A percentile compares a stretch with the other conserved stretches of the same genome.
phyloP scores from a whole-genome alignment of 2,329 filamentous ascomycete species.

The Colletotrichum truncatum region DNA sequence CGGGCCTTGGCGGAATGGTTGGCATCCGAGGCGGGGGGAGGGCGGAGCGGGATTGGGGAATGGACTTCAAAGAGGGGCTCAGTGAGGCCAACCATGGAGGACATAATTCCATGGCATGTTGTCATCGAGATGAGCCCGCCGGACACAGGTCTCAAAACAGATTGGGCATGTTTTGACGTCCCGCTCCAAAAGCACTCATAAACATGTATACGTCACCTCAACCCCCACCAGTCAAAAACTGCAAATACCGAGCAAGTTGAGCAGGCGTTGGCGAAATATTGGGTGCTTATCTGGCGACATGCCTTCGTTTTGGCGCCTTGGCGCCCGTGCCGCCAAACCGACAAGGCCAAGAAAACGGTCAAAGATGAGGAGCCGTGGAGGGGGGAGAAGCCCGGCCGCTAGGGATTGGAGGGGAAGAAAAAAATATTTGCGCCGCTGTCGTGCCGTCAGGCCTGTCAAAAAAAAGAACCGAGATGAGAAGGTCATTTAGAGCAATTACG shows the following conservation, averaged over 20 bases:
- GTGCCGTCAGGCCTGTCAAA: background rate
- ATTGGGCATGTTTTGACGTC: background rate
- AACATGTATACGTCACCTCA: background rate
- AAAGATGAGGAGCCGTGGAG: background rate
- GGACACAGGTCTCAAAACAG: conserved; percentile 5
- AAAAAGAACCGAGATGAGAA: conserved; percentile 13
- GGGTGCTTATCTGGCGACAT: conserved; percentile 13
- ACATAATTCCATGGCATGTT: background rate
- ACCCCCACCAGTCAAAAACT: background rate
- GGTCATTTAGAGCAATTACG: background rate
- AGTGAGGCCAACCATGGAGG: background rate
- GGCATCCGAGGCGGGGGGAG: conserved; percentile 5
- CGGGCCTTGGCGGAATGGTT: conserved; percentile 23
- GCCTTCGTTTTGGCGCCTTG: conserved; percentile 18
- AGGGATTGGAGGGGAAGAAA: background rate
- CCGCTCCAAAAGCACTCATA: background rate
- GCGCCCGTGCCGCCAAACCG: conserved; percentile 26
- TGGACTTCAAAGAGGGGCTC: background rate
- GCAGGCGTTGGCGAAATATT: background rate
- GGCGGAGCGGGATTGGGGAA: conserved; percentile 25
- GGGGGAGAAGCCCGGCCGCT: background rate
- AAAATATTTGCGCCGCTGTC: background rate
- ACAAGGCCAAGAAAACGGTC: conserved; percentile 17
- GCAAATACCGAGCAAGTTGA: background rate
- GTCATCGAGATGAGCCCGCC: conserved; percentile 10